phyloP scores from a whole-genome alignment of 306 rosid genomes.

The Vachellia pachyceras region DNA sequence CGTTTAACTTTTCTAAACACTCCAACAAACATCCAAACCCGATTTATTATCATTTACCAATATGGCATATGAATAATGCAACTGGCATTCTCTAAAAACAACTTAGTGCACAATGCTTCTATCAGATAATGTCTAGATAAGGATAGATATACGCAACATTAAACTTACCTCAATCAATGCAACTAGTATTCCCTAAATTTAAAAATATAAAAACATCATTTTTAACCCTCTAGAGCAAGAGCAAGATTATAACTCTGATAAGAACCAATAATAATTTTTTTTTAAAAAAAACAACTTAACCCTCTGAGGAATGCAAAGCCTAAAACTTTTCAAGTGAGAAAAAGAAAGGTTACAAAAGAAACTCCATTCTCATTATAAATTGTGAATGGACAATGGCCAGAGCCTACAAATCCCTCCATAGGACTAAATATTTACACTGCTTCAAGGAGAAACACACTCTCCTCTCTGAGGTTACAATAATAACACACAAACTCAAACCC shows the following conservation, averaged over 20 bases:
- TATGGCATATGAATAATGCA: neutral
- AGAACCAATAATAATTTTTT: neutral
- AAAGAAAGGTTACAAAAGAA: slow-evolving; percentile 14
- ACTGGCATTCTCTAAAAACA: neutral
- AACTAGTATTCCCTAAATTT: neutral
- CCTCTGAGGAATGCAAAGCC: neutral
- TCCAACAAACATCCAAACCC: no score
- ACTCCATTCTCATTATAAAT: slow-evolving; percentile 35
- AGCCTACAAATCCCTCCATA: slow-evolving; percentile 20
- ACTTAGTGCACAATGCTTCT: no score
- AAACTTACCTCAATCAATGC: no score
- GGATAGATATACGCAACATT: no score
- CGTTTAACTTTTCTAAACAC: no score
- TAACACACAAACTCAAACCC: slow-evolving; percentile 36
- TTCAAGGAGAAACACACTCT: slow-evolving; percentile 24
- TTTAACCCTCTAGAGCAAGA: no score
- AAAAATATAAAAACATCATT: neutral
- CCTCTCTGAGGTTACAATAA: slow-evolving; percentile 29
- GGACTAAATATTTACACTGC: slow-evolving; percentile 48
- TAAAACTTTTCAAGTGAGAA: neutral
- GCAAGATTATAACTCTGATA: neutral
- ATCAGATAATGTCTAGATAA: no score
- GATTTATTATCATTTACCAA: neutral
- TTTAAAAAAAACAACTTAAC: neutral
- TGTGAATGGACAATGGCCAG: slow-evolving; percentile 21